phyloP scores from a whole-genome alignment of 176 grass and related monocot species.

The Aegilops tauschii region DNA sequence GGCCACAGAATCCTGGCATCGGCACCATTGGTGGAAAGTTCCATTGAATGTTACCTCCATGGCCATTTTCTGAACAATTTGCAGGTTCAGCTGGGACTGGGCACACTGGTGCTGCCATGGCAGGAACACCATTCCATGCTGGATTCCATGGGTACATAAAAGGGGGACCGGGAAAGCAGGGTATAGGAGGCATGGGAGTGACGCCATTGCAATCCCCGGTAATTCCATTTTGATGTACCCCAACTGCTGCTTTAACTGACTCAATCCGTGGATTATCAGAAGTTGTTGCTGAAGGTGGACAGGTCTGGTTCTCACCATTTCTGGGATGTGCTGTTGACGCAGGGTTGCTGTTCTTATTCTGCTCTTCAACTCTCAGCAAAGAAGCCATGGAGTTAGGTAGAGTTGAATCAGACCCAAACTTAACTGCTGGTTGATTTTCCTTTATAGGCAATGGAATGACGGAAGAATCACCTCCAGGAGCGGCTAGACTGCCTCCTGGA shows the following conservation, averaged over 20 bases:
- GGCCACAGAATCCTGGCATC: slow-evolving; percentile 36
- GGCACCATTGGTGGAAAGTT: slow-evolving; percentile 34
- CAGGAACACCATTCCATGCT: slow-evolving; percentile 50
- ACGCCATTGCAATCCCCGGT: slow-evolving; percentile 36
- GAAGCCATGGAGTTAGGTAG: slow-evolving; percentile 35
- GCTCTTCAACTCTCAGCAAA: slow-evolving; percentile 33
- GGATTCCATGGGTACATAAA: slow-evolving; percentile 58
- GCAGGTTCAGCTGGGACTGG: slow-evolving; percentile 37
- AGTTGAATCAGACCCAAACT: slow-evolving; percentile 39
- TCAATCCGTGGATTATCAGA: slow-evolving; percentile 27
- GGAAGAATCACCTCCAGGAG: slow-evolving; percentile 15
- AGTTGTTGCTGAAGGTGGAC: slow-evolving; percentile 27
- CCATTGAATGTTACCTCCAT: slow-evolving; percentile 35
- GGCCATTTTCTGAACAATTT: slow-evolving; percentile 38
- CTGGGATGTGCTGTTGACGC: slow-evolving; percentile 17
- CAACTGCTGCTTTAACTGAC: slow-evolving; percentile 16
- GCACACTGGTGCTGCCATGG: slow-evolving; percentile 43
- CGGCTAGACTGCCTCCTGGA: slow-evolving; percentile 30
- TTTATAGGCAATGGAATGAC: slow-evolving; percentile 29
- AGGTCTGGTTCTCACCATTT: slow-evolving; percentile 32
- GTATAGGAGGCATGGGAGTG: slow-evolving; percentile 43
- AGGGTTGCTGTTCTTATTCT: slow-evolving; percentile 29
- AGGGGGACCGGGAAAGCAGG: slow-evolving; percentile 44
- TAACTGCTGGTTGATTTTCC: slow-evolving; percentile 37
- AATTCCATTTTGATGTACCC: slow-evolving; percentile 39